Conservation (phyloP, 768 basidiomycete genomes). For the Serendipita sp. region DNA sequence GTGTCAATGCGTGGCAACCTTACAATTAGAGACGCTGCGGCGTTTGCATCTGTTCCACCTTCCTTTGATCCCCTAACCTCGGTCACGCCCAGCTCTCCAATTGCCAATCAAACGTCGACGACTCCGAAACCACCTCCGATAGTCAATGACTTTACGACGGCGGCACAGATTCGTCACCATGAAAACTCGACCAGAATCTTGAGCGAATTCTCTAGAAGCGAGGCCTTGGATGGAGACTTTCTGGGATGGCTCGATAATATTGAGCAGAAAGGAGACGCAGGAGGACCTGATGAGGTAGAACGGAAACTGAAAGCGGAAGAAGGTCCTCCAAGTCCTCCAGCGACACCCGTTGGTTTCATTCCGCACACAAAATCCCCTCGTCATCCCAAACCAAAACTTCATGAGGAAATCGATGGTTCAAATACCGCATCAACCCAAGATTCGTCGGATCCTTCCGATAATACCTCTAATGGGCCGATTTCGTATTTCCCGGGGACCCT, state of each 20-base stretch:
- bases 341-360: background rate
- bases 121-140: background rate
- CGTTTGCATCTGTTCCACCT: background rate
- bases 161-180: background rate
- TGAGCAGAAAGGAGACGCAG: background rate
- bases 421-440: background rate
- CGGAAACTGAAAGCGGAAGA: background rate
- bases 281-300: background rate
- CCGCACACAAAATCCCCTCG: background rate
- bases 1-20: background rate
- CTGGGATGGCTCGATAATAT: conserved; percentile 1
- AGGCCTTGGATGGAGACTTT: background rate
- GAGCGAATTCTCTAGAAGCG: background rate
- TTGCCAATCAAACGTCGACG: background rate
- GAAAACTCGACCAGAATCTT: background rate
- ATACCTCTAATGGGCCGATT: background rate
- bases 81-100: background rate
- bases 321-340: background rate
- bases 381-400: background rate
- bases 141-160: background rate
- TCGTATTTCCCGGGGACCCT: background rate
- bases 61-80: background rate
- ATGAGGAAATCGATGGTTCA: no score
- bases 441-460: background rate
- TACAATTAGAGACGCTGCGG: background rate